phyloP scores from a whole-genome alignment of 75 land plant genomes.

The Pinus albicaulis region DNA sequence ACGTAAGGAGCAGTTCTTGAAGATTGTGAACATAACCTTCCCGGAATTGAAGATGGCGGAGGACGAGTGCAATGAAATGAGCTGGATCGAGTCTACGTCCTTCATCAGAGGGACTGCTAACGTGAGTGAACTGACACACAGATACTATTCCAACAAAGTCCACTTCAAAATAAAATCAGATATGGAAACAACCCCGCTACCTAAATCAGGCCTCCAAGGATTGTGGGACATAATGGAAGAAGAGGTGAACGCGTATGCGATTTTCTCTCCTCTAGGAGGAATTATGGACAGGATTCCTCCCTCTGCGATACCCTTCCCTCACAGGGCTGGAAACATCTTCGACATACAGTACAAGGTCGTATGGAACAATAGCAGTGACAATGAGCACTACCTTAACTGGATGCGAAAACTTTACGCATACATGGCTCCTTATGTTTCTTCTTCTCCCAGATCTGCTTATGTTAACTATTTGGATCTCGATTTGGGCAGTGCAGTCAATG shows the following conservation, averaged over 20 bases:
- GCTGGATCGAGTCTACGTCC: too few species aligned
- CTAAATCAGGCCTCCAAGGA: not conserved
- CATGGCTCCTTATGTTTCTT: slow-evolving; percentile 4
- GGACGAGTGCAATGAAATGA: too few species aligned
- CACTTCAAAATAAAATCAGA: slow-evolving; percentile 7
- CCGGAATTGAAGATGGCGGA: too few species aligned
- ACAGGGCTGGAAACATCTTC: not conserved
- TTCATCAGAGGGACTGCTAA: too few species aligned
- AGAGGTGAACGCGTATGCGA: not conserved
- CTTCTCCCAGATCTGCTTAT: slow-evolving; percentile 10
- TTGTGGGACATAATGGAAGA: slow-evolving; percentile 1
- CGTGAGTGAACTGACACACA: not conserved
- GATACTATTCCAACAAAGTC: not conserved
- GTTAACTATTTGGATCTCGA: slow-evolving; percentile 18
- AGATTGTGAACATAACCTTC: too few species aligned
- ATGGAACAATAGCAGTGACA: not conserved
- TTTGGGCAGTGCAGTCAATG: not conserved
- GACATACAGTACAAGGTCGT: slow-evolving; percentile 10
- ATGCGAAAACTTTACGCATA: too few species aligned
- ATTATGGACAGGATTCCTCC: not conserved
- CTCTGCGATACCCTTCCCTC: slow-evolving; percentile 12
- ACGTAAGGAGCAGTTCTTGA: not conserved
- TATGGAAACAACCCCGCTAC: not conserved
- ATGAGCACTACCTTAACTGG: too few species aligned
- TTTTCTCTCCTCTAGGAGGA: slow-evolving; percentile 14